phyloP scores from a whole-genome alignment of 2,329 filamentous ascomycete genomes.

The Thermothelomyces thermophilus region DNA sequence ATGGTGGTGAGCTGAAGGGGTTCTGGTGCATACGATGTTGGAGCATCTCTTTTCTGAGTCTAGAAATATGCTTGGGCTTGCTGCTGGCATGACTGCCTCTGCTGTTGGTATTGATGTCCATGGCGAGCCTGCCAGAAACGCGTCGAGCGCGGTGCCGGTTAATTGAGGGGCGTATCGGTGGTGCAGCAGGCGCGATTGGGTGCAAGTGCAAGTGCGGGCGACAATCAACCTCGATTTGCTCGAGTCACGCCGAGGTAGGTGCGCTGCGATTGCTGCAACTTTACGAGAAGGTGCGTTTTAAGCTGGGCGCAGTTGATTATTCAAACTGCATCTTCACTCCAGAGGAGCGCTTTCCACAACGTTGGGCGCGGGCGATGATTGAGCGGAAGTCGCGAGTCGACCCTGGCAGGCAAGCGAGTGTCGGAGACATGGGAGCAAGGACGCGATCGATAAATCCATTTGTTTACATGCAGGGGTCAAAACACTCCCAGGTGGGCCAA shows the following conservation, averaged over 20 bases:
- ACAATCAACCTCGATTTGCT: background rate
- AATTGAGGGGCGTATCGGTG: background rate
- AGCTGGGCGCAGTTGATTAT: background rate
- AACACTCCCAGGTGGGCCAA: constrained; percentile 13
- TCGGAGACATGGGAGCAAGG: constrained; percentile 9
- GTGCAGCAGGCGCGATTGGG: constrained; percentile 10
- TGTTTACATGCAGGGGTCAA: constrained; percentile 21
- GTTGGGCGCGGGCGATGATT: background rate
- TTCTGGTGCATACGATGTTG: constrained; percentile 42
- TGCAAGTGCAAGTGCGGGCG: background rate
- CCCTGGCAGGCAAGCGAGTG: background rate
- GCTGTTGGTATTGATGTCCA: constrained; percentile 26
- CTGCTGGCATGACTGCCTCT: constrained; percentile 17
- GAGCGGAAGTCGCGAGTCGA: constrained; percentile 8
- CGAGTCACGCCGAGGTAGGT: background rate
- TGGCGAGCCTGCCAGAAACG: constrained; percentile 17
- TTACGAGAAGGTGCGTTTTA: background rate
- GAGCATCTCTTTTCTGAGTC: constrained; percentile 41
- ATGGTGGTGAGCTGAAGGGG: constrained; percentile 53
- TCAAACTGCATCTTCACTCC: constrained; percentile 1
- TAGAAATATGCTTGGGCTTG: constrained; percentile 27
- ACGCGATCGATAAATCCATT: constrained; percentile 18
- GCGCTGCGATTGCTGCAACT: background rate
- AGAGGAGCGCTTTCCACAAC: background rate
- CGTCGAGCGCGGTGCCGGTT: constrained; percentile 16